These are phyloP conservation scores for Hansenula lynferdii DNA, from an alignment of 1,139 yeast genomes.

Conservation along the genomic window DNA sequence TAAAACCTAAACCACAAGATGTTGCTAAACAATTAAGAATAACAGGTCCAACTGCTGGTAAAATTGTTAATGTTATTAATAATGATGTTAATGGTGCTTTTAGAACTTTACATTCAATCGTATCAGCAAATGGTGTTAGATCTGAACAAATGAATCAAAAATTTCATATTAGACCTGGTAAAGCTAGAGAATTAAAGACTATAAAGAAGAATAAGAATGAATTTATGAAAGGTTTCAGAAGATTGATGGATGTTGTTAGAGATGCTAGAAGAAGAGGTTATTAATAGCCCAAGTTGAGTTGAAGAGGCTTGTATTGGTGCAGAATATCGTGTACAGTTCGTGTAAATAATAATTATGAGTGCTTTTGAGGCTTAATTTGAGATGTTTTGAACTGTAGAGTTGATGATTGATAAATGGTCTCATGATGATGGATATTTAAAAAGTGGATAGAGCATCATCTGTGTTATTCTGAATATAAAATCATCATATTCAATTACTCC, in stretches of 20 bases:
- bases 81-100: constrained; percentile 33
- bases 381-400: too few species aligned
- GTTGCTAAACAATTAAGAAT: constrained; percentile 21
- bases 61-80: constrained; percentile 35
- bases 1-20: constrained; percentile 8
- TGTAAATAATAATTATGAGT: too few species aligned
- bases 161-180: constrained; percentile 44
- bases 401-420: too few species aligned
- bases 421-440: too few species aligned
- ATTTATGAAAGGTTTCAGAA: constrained; percentile 43
- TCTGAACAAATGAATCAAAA: constrained; percentile 34
- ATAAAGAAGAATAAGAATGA: constrained; percentile 40
- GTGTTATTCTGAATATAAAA: too few species aligned
- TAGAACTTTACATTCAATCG: constrained; percentile 28
- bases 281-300: too few species aligned
- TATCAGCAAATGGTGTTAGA: constrained; percentile 33
- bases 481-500: too few species aligned
- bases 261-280: constrained; percentile 54
- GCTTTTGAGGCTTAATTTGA: too few species aligned
- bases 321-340: constrained; percentile 6
- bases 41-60: constrained; percentile 42
- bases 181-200: constrained; percentile 36
- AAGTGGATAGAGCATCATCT: too few species aligned
- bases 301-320: too few species aligned
- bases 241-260: constrained; percentile 39